These are phyloP conservation scores for Trapa incisa DNA, from an alignment of 345 rosid genomes.

Conservation along the genomic window DNA sequence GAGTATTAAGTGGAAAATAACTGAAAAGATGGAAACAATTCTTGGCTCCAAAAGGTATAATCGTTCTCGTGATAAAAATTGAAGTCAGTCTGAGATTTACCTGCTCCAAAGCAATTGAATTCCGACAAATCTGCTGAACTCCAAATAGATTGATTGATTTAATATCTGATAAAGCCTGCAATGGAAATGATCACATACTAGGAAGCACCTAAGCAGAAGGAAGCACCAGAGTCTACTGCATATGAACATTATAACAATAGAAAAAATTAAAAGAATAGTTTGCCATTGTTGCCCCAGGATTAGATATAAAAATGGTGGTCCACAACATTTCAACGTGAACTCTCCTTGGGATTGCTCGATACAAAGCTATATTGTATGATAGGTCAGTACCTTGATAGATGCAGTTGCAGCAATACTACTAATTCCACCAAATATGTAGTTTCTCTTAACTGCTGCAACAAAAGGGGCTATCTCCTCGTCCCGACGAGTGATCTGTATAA, in stretches of 20 bases:
- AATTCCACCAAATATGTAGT: constrained; percentile 93
- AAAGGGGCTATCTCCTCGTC: constrained; percentile 94
- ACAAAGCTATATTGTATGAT: background rate
- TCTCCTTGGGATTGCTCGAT: too few relatives aligned
- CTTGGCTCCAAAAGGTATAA: background rate
- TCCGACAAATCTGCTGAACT: constrained; percentile 94
- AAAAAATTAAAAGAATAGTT: background rate
- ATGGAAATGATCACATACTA: constrained; percentile 7
- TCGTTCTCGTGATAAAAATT: background rate
- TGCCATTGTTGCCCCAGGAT: background rate
- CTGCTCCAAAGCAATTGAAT: constrained; percentile 94
- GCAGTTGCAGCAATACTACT: constrained; percentile 76
- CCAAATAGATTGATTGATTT: constrained; percentile 82
- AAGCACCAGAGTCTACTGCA: background rate
- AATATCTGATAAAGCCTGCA: constrained; percentile 74
- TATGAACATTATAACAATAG: background rate
- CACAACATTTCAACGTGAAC: too few relatives aligned
- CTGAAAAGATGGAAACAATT: background rate
- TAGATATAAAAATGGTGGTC: background rate
- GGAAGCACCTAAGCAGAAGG: background rate
- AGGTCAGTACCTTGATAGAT: constrained; percentile 60
- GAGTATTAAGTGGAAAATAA: background rate
- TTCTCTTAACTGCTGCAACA: constrained; percentile 54
- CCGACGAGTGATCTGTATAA: constrained; percentile 70
- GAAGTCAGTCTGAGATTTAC: constrained; percentile 19